A percentile compares a stretch with the other conserved stretches of the same genome.
These are phyloP conservation scores for Trichoderma aggressivum DNA, from an alignment of 2,329 filamentous ascomycete genomes.

Conservation along the genomic window DNA sequence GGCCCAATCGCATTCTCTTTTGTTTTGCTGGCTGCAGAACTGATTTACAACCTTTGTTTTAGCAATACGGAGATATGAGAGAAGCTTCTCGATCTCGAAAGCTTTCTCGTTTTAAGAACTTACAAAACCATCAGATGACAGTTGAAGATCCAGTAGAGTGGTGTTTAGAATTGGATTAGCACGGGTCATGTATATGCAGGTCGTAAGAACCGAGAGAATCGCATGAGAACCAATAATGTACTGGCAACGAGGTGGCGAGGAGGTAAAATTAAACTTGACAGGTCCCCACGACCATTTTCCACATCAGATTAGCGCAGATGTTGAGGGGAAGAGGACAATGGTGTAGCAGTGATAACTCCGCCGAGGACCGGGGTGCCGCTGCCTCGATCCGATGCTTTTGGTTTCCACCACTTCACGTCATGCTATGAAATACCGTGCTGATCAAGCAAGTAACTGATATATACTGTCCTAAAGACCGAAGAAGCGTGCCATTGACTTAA, in stretches of 20 bases:
- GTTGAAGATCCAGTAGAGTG: neutral
- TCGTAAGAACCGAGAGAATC: neutral
- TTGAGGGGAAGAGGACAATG: neutral
- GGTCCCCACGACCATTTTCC: neutral
- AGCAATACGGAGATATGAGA: neutral
- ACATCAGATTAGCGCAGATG: neutral
- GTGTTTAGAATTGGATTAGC: neutral
- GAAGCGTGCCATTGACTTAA: neutral
- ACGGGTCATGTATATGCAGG: neutral
- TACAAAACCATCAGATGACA: neutral
- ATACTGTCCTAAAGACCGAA: neutral
- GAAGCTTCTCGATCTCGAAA: neutral
- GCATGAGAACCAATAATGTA: neutral
- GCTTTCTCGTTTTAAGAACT: neutral
- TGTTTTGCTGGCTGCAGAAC: neutral
- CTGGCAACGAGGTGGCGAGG: neutral
- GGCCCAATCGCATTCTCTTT: neutral
- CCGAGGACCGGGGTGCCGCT: neutral
- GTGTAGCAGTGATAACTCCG: neutral
- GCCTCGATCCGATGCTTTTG: neutral
- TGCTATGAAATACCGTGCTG: neutral
- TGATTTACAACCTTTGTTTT: neutral
- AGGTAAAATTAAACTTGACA: neutral
- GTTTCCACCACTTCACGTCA: neutral
- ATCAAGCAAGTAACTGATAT: neutral